Evolutionary conservation across 1,139 yeast genomes (phyloP).

Genomic region (Blastobotrys proliferans): DNA sequence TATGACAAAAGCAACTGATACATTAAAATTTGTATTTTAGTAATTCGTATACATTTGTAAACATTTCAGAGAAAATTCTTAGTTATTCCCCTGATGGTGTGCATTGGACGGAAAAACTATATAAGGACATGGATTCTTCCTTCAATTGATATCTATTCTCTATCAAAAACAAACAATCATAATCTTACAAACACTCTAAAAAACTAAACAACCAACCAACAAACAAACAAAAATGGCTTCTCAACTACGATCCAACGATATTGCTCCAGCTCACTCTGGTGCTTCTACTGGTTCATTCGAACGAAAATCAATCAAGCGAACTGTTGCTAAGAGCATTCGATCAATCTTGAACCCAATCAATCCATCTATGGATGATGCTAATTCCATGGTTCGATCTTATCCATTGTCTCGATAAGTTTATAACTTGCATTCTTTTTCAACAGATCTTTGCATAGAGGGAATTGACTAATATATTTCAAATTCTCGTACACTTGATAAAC

Average conservation of each 20-base stretch:
- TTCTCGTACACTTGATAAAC: no score
- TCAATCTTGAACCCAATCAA: slow-evolving; percentile 5
- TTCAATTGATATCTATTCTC: slow-evolving; percentile 3
- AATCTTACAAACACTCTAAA: neutral
- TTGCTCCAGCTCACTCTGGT: slow-evolving; percentile 12
- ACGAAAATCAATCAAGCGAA: slow-evolving; percentile 3
- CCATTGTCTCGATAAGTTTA: slow-evolving; percentile 6
- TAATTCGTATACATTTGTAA: neutral
- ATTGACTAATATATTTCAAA: no score
- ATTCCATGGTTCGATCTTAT: neutral
- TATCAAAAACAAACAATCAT: slow-evolving; percentile 1
- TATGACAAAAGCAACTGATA: no score
- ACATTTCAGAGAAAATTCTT: no score
- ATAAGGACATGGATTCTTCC: neutral
- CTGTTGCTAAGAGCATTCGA: slow-evolving; percentile 1
- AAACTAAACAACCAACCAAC: neutral
- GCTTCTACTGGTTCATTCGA: slow-evolving; percentile 4
- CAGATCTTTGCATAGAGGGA: no score
- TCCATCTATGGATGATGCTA: slow-evolving; percentile 3
- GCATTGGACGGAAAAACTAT: slow-evolving; percentile 4
- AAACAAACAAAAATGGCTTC: slow-evolving; percentile 3
- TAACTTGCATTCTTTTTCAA: neutral
- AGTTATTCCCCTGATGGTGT: no score
- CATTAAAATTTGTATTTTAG: no score
- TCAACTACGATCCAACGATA: slow-evolving; percentile 8